Evolutionary conservation across 164 flowering plant genomes (phyloP).

Genomic region (Paratinospora sagittata): DNA sequence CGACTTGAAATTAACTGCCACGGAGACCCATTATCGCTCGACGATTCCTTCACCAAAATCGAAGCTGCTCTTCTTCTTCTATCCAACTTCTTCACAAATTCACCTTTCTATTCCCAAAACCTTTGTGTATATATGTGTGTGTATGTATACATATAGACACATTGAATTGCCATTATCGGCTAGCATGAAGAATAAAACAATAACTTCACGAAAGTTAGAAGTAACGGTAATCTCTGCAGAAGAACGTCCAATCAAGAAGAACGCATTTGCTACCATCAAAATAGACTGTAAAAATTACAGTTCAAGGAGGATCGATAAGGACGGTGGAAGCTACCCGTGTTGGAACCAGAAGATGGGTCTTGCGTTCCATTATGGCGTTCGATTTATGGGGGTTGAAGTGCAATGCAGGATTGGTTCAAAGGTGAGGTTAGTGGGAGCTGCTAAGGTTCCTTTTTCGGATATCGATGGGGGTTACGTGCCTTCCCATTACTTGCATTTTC

Average conservation of each 20-base stretch:
- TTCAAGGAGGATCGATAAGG: too few species aligned
- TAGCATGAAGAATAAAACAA: too few species aligned
- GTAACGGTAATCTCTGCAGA: slow-evolving; percentile 26
- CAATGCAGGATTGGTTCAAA: slow-evolving; percentile 6
- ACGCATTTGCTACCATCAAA: slow-evolving; percentile 13
- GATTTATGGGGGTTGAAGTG: slow-evolving; percentile 12
- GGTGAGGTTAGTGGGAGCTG: slow-evolving; percentile 8
- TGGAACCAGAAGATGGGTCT: too few species aligned
- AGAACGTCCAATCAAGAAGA: slow-evolving; percentile 17
- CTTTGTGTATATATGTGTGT: neutral
- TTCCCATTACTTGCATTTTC: slow-evolving; percentile 14
- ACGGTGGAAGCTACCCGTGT: too few species aligned
- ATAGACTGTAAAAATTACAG: too few species aligned
- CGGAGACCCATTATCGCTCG: too few species aligned
- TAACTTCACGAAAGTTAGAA: slow-evolving; percentile 7
- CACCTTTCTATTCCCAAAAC: neutral
- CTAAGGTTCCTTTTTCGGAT: slow-evolving; percentile 19
- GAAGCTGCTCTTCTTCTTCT: too few species aligned
- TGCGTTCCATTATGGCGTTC: slow-evolving; percentile 8
- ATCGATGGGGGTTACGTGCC: slow-evolving; percentile 11
- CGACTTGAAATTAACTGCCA: too few species aligned
- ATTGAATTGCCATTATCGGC: too few species aligned
- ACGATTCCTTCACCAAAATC: too few species aligned
- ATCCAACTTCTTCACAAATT: neutral
- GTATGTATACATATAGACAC: too few species aligned